Evolutionary conservation across 2,329 filamentous ascomycete genomes (phyloP), one percentile per base, ranked within the genome.

Genomic region (Arthrobotrys iridis): DNA sequence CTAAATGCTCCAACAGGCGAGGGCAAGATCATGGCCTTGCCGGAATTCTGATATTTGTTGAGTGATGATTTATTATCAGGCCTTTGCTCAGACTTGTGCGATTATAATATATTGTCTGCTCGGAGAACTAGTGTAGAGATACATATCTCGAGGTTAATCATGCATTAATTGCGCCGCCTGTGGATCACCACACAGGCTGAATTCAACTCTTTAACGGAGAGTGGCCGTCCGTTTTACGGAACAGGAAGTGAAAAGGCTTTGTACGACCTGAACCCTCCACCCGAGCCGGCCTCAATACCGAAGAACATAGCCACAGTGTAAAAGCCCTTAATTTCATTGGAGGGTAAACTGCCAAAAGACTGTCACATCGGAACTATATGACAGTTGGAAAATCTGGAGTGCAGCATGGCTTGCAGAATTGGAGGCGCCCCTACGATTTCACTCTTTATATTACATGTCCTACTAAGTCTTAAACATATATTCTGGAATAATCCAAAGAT

Each of bases 391-490:
- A 71, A 63, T 26, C 45, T 62, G 66, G 66, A 71, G 66, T 71
- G 57, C 66, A 71, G 57, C 35, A 71, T 43, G 66, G 57, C 66
- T 62, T 71, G 66, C 66, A 71, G 55, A 22, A 45, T 33, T 33
- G 24, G 30, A 30, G 55, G 37, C 35, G 50, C 43, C 37, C 40
- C 24, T 58, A 35, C 28, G 37, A 22, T 35, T 48, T 40, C 45
- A 46, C 35, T 48, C 43, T 30, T 30, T 18, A 41, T 63, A 45
- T 26, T 63, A 55, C 37, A 55, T 33, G n/a, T n/a, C n/a, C 50
- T n/a, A 18, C 30, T 43, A 1, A 33, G 22, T 7, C 35, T 10
- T 18, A 10, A 15, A 59, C 13, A 37, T 22, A 43, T 43, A 26
- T 59, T 45, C 35, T 59, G 55, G 40, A 43, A 59, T 43, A 41